A percentile compares a stretch with the other conserved stretches of the same genome.
Evolutionary conservation across 1,139 yeast species (phyloP).

Genomic region (Sugiyamaella japonica): DNA sequence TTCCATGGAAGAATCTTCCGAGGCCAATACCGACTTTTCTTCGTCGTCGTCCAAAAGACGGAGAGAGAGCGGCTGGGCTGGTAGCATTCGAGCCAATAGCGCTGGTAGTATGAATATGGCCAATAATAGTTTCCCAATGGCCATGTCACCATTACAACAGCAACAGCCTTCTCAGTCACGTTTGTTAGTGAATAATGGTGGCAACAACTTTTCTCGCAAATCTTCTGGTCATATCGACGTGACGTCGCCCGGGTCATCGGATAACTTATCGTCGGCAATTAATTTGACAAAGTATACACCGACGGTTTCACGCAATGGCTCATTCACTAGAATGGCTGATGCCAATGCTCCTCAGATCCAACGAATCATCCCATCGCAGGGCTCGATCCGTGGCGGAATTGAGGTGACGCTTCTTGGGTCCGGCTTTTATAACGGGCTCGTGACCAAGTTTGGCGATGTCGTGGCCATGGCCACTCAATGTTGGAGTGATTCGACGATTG

Average conservation of each 20-base stretch:
- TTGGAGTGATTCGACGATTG: conserved; percentile 94
- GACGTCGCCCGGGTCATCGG: conserved; percentile 27
- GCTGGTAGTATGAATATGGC: not conserved
- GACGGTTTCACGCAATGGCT: conserved; percentile 1
- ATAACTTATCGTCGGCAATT: conserved; percentile 18
- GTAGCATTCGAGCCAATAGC: conserved; percentile 18
- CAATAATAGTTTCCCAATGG: conserved; percentile 2
- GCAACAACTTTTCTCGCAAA: conserved; percentile 18
- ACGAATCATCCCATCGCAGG: conserved; percentile 90
- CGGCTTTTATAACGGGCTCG: conserved; percentile 78
- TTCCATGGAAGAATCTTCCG: conserved; percentile 33
- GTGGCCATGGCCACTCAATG: conserved; percentile 86
- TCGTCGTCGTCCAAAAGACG: conserved; percentile 31
- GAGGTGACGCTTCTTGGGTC: conserved; percentile 88
- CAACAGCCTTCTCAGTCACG: conserved; percentile 6
- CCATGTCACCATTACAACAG: conserved; percentile 8
- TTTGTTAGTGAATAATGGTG: too few species aligned
- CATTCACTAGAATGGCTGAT: conserved; percentile 14
- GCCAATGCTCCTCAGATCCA: conserved; percentile 47
- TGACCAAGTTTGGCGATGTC: conserved; percentile 83
- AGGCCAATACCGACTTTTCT: conserved; percentile 29
- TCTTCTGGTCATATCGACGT: conserved; percentile 20
- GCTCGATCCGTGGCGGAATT: conserved; percentile 92
- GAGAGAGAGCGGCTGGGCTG: conserved; percentile 32
- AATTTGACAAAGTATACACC: conserved; percentile 14